Base-by-base conservation (phyloP, 2,329 filamentous ascomycete species). In the Fusarium sarcochroum region DNA sequence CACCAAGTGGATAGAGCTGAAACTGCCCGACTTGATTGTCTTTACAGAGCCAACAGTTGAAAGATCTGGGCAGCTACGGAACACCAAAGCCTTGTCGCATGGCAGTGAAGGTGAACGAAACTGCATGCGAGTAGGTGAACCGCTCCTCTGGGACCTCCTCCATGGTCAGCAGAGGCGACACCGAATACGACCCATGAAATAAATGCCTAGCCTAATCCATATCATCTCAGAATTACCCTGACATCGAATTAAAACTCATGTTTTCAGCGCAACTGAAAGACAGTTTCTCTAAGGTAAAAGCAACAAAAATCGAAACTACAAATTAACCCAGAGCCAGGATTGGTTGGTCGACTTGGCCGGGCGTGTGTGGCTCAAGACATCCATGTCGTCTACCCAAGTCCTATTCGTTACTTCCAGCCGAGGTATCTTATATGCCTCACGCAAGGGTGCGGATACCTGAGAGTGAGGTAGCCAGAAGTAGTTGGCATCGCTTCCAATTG, bases 281-380 rank as follows among this genome's bases (percentile, higher is more conserved):
- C 61, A 62, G 42, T 52, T 69, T 54, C 52, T 67, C 10, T 53
- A 44, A 64, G 54, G 61, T 57, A 58, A 63, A 70, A 69, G 40
- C 42, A 37, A 56, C 30, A 63, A 54, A 58, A 69, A 69, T 53
- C 52, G 45, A 69, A 59, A 70, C 62, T 53, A 47, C 52, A 60
- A 45, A 63, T 47, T 35, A 35, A 41, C 37, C 37, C 20, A 52
- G 27, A 59, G 48, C 14, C 37, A 11, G 52, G 57, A 67, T 69
- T 69, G 61, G 65, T 50, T 61, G 38, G 34, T 27, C 35, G 50
- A 53, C 51, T 58, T 14, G 23, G 41, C 27, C 13, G 45, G 58
- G 62, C 45, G 58, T 63, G 51, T 47, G 38, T 52, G 51, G 56
- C 41, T 52, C 37, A 20, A 37, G 23, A 37, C 21, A 41, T 37